Percentiles rank a stretch among this genome's conserved stretches.
These are phyloP conservation scores for Cryptococcus sp. DNA, from an alignment of 1,284 basidiomycete genomes.

Conservation along the genomic window DNA sequence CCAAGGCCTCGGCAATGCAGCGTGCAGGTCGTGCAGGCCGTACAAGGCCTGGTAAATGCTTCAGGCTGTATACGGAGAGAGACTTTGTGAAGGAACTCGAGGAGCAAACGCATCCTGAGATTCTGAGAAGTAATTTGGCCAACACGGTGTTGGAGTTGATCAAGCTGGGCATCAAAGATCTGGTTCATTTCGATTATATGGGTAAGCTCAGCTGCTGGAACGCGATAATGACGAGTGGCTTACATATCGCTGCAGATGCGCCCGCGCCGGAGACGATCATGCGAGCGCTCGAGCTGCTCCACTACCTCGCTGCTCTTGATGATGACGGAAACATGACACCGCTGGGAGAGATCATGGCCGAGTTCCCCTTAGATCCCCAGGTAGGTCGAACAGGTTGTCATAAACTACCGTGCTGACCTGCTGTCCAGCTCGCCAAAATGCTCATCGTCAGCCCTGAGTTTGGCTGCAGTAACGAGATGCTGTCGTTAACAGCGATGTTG, in stretches of 20 bases:
- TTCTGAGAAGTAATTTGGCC: conserved; percentile 85
- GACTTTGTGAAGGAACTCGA: conserved; percentile 95
- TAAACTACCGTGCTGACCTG: not conserved
- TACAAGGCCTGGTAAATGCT: conserved; percentile 95
- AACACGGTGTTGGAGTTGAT: conserved; percentile 93
- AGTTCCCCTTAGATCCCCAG: conserved; percentile 97
- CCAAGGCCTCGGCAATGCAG: conserved; percentile 94
- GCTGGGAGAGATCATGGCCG: conserved; percentile 90
- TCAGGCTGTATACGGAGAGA: conserved; percentile 94
- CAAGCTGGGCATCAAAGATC: conserved; percentile 90
- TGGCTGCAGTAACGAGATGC: conserved; percentile 91
- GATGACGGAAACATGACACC: conserved; percentile 91
- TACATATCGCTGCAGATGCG: conserved; percentile 60
- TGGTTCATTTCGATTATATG: conserved; percentile 93
- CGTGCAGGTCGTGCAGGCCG: conserved; percentile 94
- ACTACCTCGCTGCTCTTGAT: conserved; percentile 88
- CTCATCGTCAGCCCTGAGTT: conserved; percentile 93
- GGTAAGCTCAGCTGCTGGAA: conserved; percentile 26
- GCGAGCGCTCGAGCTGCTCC: conserved; percentile 93
- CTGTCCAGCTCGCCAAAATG: conserved; percentile 78
- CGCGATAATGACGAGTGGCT: too few relatives aligned
- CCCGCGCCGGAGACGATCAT: conserved; percentile 97
- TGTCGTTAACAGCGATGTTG: conserved; percentile 95
- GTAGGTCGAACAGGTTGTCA: conserved; percentile 48
- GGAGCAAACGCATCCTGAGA: conserved; percentile 96